A percentile compares a stretch with the other conserved stretches of the same genome.
Evolutionary conservation across 768 basidiomycete genomes (phyloP).

Genomic region (Paxillus ammoniavirescens): DNA sequence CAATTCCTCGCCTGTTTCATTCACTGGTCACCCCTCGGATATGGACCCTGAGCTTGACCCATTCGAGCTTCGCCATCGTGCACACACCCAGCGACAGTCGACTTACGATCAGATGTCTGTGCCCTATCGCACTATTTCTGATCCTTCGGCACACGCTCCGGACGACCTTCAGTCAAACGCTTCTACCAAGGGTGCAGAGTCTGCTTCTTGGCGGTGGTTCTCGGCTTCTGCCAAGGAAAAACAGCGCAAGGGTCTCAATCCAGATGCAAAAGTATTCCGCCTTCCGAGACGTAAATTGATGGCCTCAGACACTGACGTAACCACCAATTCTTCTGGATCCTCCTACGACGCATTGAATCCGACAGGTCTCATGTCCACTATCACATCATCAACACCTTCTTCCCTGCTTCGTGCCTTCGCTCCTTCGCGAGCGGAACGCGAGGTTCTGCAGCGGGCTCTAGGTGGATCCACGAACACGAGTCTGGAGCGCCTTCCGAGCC

Average conservation of each 20-base stretch:
- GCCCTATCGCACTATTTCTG: constrained; percentile 35
- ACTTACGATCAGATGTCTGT: constrained; percentile 23
- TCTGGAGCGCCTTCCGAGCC: constrained; percentile 73
- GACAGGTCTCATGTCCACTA: constrained; percentile 45
- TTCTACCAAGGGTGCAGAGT: constrained; percentile 16
- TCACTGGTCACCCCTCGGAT: constrained; percentile 29
- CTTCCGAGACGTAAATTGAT: constrained; percentile 34
- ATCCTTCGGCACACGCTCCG: constrained; percentile 26
- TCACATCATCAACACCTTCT: constrained; percentile 42
- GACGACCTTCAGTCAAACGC: constrained; percentile 13
- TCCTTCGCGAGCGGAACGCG: constrained; percentile 84
- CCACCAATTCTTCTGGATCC: constrained; percentile 4
- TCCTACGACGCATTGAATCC: constrained; percentile 61
- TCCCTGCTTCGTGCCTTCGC: constrained; percentile 78
- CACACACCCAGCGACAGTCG: constrained; percentile 11
- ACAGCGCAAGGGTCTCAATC: constrained; percentile 72
- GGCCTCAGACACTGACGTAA: constrained; percentile 8
- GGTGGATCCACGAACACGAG: constrained; percentile 73
- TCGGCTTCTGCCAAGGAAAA: constrained; percentile 43
- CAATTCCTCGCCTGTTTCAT: constrained; percentile 42
- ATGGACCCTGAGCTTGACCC: constrained; percentile 41
- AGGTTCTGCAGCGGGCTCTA: constrained; percentile 77
- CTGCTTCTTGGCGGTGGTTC: constrained; percentile 47
- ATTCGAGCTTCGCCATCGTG: constrained; percentile 43
- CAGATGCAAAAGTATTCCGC: constrained; percentile 83